phyloP scores from a whole-genome alignment of 768 basidiomycete genomes.

The Sporobolomyces pararoseus region DNA sequence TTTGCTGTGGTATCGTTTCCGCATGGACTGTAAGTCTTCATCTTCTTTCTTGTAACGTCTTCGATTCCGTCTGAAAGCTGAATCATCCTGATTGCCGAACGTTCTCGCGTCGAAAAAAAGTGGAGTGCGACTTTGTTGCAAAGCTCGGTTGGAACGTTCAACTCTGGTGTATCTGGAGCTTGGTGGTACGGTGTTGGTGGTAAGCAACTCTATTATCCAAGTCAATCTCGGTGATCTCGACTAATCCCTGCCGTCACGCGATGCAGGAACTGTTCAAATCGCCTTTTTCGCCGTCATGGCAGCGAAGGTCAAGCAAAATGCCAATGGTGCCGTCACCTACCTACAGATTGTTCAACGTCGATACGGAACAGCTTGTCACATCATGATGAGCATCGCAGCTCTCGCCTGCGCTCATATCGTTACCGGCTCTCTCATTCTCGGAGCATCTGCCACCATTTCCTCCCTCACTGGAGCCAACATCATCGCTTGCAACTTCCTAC shows the following conservation, averaged over 20 bases:
- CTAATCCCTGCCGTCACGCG: too few species aligned
- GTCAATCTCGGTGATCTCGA: too few species aligned
- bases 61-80: too few species aligned
- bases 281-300: constrained; percentile 88
- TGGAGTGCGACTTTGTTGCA: constrained; percentile 55
- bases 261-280: constrained; percentile 71
- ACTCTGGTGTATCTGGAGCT: constrained; percentile 76
- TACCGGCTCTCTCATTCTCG: constrained; percentile 55
- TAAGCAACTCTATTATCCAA: too few species aligned
- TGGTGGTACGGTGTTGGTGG: constrained; percentile 58
- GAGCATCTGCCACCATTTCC: constrained; percentile 85
- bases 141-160: constrained; percentile 78
- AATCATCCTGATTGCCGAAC: too few species aligned
- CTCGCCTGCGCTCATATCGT: constrained; percentile 87
- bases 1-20: constrained; percentile 71
- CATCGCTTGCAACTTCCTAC: constrained; percentile 67
- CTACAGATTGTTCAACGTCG: constrained; percentile 67
- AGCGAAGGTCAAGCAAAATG: constrained; percentile 84
- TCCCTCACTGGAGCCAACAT: constrained; percentile 78
- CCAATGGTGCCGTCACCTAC: constrained; percentile 70
- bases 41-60: constrained; percentile 37
- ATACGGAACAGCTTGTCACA: constrained; percentile 76
- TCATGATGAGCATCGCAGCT: constrained; percentile 84
- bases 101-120: not conserved
- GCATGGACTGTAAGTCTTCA: constrained; percentile 37